Evolutionary conservation across 2,329 filamentous ascomycete genomes (phyloP).

Genomic region (Alternaria tenuissima): DNA sequence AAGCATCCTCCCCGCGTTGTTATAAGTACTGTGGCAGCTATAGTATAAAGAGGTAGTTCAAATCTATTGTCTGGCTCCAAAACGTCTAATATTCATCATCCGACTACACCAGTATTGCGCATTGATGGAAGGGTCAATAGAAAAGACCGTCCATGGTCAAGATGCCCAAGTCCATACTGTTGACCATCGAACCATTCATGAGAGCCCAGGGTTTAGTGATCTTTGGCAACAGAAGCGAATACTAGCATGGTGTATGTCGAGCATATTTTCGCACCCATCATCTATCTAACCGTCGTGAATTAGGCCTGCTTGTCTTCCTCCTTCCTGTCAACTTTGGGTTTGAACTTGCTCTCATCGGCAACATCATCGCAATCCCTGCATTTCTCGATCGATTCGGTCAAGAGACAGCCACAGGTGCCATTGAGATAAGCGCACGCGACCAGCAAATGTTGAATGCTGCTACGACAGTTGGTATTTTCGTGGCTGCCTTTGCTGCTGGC

Average conservation of each 20-base stretch:
- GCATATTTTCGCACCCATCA: not conserved
- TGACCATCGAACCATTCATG: not conserved
- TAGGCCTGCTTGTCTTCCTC: not conserved
- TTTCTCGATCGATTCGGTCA: not conserved
- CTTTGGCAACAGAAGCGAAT: not conserved
- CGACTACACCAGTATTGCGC: not conserved
- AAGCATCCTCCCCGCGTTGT: not conserved
- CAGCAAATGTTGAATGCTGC: not conserved
- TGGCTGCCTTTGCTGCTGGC: not conserved
- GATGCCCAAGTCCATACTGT: not conserved
- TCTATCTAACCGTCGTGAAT: not conserved
- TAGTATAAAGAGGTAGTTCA: too few species aligned
- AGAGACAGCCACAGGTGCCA: not conserved
- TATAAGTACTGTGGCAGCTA: not conserved
- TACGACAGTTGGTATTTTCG: not conserved
- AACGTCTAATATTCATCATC: not conserved
- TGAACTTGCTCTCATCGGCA: not conserved
- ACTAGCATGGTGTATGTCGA: not conserved
- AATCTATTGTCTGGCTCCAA: not conserved
- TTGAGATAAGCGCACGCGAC: not conserved
- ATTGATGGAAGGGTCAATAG: not conserved
- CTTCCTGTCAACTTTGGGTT: not conserved
- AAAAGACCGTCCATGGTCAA: not conserved
- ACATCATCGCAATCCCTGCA: not conserved
- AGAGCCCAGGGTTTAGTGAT: not conserved